Base-by-base conservation (phyloP, 306 rosid species). In the Quercus dentata region DNA sequence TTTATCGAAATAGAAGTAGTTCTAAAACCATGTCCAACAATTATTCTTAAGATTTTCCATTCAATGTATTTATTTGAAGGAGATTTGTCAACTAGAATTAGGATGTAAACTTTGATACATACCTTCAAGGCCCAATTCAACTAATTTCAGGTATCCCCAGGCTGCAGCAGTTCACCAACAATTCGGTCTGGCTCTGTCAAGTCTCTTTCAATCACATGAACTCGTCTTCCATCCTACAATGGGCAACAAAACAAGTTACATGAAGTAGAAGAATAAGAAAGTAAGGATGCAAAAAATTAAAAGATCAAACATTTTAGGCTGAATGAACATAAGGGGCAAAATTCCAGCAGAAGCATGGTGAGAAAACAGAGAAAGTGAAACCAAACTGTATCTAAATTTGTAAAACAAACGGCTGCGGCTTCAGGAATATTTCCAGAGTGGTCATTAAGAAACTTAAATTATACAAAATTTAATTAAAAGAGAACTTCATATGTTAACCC, bases 161-260 rank as follows among this genome's bases (percentile, higher is more conserved):
- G 97, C 86, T 87, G 93, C 44, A 89, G 88, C 74, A 91, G 88
- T 80, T 91, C 97, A 7, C 97, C 97, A 6, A 88, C 87, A 51
- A 91, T 88, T 80, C 94, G 78, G 65, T 89, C 86, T 0, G 88
- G 91, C 88, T 88, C 92, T 6, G 80, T 77, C 75, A 88, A 86
- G 84, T 86, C 88, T 80, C 91, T 89, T 81, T 91, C 97, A 17
- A 91, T 80, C 74, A 91, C 90, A 72, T 28, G 89, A 76, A 91
- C 91, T 28, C 46, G 56, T 35, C 91, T 83, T 61, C 90, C 94
- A 74, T 88, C 97, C 92, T 91, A 74, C 74, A 65, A 56, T 76
- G 46, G 58, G 52, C 27, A 72, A 57, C 59, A 79, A 58, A 41
- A 35, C 56, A 51, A 11, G 49, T 30, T 30, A 30, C 41, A 35